A percentile compares a stretch with the other conserved stretches of the same genome.
These are phyloP conservation scores for Schizothecium vesticola DNA, from an alignment of 495 filamentous ascomycete species.

Conservation along the genomic window DNA sequence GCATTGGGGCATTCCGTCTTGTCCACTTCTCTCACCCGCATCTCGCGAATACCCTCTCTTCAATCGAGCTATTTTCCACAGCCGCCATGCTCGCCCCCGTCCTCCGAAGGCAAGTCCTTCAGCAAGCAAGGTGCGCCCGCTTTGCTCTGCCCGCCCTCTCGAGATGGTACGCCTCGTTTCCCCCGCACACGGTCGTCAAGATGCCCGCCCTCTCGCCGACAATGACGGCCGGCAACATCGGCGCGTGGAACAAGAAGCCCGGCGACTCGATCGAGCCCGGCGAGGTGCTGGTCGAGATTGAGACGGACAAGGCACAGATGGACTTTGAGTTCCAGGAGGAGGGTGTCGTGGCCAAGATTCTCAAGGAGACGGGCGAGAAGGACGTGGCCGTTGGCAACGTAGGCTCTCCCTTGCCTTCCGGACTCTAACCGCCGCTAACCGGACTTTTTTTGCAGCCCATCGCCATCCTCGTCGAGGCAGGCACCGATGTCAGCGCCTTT, in stretches of 20 bases:
- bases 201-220: slow-evolving; percentile 99
- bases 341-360: slow-evolving; percentile 88
- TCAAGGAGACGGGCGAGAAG: slow-evolving; percentile 91
- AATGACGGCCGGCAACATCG: slow-evolving; percentile 95
- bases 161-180: slow-evolving; percentile 66
- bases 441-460: slow-evolving; percentile 63
- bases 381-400: slow-evolving; percentile 93
- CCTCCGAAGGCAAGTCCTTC: slow-evolving; percentile 50
- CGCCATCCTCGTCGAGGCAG: slow-evolving; percentile 89
- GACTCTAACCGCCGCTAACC: slow-evolving; percentile 12
- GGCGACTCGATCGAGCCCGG: slow-evolving; percentile 85
- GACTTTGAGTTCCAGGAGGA: slow-evolving; percentile 99
- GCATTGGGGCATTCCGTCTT: slow-evolving; percentile 23
- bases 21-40: slow-evolving; percentile 13
- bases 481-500: slow-evolving; percentile 77
- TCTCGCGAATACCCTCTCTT: slow-evolving; percentile 10
- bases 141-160: slow-evolving; percentile 42
- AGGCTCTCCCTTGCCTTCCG: slow-evolving; percentile 37
- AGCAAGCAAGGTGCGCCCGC: slow-evolving; percentile 38
- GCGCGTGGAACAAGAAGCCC: slow-evolving; percentile 94
- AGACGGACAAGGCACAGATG: slow-evolving; percentile 99
- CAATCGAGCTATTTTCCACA: slow-evolving; percentile 29
- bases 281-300: slow-evolving; percentile 98
- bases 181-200: slow-evolving; percentile 87
- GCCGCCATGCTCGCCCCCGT: slow-evolving; percentile 50